Evolutionary conservation across 179 eudicot genomes (phyloP).

Genomic region (Amaranthus tricolor): DNA sequence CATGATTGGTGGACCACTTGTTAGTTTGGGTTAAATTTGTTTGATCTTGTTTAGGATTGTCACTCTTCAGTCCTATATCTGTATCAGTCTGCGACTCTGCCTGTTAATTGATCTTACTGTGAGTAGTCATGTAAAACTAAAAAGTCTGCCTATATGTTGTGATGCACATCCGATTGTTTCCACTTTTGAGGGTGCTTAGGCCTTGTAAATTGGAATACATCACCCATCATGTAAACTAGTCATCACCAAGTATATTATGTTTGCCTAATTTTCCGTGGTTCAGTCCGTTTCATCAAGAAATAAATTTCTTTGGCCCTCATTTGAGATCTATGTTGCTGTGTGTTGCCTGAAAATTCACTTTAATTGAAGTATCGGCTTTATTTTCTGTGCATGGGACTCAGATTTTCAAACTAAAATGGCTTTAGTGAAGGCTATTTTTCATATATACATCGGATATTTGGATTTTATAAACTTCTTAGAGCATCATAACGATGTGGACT

Average conservation of each 20-base stretch:
- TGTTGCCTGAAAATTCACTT: background rate
- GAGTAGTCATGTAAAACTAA: background rate
- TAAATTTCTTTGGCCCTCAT: background rate
- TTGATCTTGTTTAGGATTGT: background rate
- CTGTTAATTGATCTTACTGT: background rate
- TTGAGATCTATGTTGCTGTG: background rate
- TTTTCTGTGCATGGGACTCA: background rate
- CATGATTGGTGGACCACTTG: too few relatives aligned
- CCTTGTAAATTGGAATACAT: background rate
- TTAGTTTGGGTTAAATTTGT: too few relatives aligned
- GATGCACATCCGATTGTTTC: background rate
- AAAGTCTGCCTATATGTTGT: constrained; percentile 3
- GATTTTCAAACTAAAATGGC: background rate
- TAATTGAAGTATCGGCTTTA: background rate
- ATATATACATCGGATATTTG: background rate
- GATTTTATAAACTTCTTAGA: background rate
- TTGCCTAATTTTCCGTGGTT: background rate
- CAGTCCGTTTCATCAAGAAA: background rate
- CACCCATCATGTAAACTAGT: background rate
- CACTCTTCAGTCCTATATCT: background rate
- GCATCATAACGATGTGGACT: background rate
- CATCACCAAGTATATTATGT: background rate
- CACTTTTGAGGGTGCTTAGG: background rate
- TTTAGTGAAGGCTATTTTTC: background rate
- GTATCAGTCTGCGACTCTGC: background rate